phyloP scores from a whole-genome alignment of 2,329 filamentous ascomycete genomes.

The Botrytis porri region DNA sequence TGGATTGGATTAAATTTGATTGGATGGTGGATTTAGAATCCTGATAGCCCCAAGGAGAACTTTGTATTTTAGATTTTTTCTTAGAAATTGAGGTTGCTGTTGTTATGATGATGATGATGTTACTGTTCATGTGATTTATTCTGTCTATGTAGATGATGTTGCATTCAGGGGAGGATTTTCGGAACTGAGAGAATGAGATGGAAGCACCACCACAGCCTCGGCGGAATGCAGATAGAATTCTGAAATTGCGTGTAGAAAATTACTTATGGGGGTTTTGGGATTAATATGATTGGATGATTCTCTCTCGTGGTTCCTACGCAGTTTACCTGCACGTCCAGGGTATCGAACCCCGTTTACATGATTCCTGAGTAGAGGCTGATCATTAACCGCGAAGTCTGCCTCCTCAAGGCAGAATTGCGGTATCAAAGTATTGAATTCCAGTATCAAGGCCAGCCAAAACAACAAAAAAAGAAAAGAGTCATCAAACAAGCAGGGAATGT shows the following conservation, averaged over 20 bases:
- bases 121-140: background rate
- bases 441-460: background rate
- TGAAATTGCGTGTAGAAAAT: background rate
- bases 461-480: background rate
- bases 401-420: slow-evolving; percentile 5
- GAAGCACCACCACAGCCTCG: slow-evolving; percentile 16
- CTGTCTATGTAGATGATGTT: background rate
- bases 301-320: background rate
- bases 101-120: background rate
- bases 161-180: background rate
- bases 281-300: background rate
- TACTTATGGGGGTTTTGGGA: background rate
- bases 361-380: background rate
- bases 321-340: background rate
- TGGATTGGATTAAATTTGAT: background rate
- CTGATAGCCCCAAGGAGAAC: background rate
- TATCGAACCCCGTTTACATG: background rate
- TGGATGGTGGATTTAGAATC: background rate
- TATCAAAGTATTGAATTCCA: background rate
- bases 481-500: background rate
- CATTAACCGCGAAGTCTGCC: background rate
- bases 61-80: slow-evolving; percentile 4
- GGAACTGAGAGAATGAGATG: background rate
- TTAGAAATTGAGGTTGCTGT: slow-evolving; percentile 12
- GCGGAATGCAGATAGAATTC: slow-evolving; percentile 6